phyloP scores from a whole-genome alignment of 768 basidiomycete species.

The Pleurotus eryngii region DNA sequence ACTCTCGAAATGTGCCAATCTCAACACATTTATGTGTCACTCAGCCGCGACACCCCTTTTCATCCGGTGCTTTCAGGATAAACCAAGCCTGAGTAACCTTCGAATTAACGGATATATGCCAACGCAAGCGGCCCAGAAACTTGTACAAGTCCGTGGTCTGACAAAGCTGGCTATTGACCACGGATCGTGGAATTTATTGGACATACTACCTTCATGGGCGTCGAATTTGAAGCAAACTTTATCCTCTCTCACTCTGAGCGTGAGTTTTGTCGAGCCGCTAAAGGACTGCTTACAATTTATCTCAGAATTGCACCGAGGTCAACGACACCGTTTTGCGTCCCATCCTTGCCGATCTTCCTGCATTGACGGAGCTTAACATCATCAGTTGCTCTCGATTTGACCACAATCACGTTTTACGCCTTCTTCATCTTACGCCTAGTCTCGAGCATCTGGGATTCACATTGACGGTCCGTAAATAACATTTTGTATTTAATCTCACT shows the following conservation, averaged over 20 bases:
- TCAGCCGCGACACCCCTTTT: conserved; percentile 47
- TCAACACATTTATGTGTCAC: conserved; percentile 56
- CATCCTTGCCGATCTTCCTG: conserved; percentile 47
- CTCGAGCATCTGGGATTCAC: conserved; percentile 63
- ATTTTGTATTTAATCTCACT: neutral
- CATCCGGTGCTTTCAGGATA: conserved; percentile 42
- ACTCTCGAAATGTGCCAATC: conserved; percentile 45
- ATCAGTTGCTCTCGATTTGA: conserved; percentile 57
- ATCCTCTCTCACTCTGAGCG: conserved; percentile 55
- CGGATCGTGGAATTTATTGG: conserved; percentile 61
- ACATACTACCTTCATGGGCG: conserved; percentile 58
- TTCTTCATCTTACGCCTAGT: conserved; percentile 44
- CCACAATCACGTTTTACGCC: conserved; percentile 45
- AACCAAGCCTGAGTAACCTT: conserved; percentile 41
- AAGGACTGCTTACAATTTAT: neutral
- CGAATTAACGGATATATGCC: conserved; percentile 55
- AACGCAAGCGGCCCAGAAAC: conserved; percentile 40
- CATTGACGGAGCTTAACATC: conserved; percentile 56
- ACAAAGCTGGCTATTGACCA: conserved; percentile 50
- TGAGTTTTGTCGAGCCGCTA: conserved; percentile 30
- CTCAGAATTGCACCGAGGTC: conserved; percentile 54
- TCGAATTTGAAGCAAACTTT: conserved; percentile 39
- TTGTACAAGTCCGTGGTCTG: conserved; percentile 38
- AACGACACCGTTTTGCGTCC: conserved; percentile 48
- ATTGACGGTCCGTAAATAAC: conserved; percentile 42